Percentiles rank a stretch among this genome's conserved stretches.
Evolutionary conservation across 805 yeast species (phyloP).

Genomic region (Diddensiella santjacobensis): DNA sequence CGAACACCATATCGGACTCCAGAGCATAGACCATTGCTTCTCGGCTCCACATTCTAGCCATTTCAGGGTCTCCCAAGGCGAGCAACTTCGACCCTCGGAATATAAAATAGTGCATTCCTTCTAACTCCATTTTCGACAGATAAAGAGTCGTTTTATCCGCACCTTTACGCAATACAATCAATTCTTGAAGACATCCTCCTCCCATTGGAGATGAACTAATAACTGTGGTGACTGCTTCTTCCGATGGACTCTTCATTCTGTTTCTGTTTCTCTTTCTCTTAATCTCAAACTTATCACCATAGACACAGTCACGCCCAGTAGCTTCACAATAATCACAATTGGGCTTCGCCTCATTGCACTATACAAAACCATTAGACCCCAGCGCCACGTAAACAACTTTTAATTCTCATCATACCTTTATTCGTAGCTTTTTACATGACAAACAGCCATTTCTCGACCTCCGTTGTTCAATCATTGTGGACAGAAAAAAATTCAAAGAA

Average conservation of each 20-base stretch:
- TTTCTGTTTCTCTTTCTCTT: background rate
- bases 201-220: background rate
- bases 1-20: constrained; percentile 6
- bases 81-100: background rate
- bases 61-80: background rate
- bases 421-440: constrained; percentile 18
- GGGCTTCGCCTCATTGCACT: constrained; percentile 20
- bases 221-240: background rate
- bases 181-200: background rate
- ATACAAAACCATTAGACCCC: background rate
- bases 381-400: background rate
- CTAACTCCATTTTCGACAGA: background rate
- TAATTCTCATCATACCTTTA: constrained; percentile 15
- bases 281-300: constrained; percentile 5
- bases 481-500: too few species aligned
- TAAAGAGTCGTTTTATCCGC: background rate
- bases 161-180: background rate
- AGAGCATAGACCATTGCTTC: constrained; percentile 4
- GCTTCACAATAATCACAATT: constrained; percentile 18
- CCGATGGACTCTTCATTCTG: background rate
- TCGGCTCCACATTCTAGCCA: constrained; percentile 1
- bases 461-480: too few species aligned
- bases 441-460: constrained; percentile 18
- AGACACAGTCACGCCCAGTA: constrained; percentile 13
- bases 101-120: constrained; percentile 1